Conservation (phyloP, 1,284 basidiomycete genomes). For the Mycosarcoma mackinlayi region DNA sequence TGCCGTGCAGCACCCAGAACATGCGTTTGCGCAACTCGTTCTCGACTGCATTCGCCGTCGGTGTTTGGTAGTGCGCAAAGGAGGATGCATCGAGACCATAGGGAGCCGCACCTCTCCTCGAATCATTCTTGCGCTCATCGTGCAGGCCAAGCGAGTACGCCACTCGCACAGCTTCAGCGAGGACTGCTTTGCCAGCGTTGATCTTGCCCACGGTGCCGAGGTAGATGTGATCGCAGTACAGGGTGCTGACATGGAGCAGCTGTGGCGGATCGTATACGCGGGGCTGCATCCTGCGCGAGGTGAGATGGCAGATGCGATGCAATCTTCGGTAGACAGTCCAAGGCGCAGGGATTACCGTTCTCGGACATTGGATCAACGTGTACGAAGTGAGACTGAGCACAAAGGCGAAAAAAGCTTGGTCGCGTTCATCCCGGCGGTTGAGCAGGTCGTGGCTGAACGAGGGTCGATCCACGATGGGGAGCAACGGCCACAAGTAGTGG, state of each 20-base stretch:
- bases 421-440: conserved; percentile 48
- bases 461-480: conserved; percentile 51
- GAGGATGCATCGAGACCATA: conserved; percentile 20
- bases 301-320: conserved; percentile 54
- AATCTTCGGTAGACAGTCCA: conserved; percentile 49
- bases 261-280: conserved; percentile 45
- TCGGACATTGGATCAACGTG: conserved; percentile 52
- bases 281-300: conserved; percentile 51
- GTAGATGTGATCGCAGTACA: conserved; percentile 61
- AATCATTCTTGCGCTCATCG: conserved; percentile 43
- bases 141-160: conserved; percentile 47
- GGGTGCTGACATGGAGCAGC: conserved; percentile 51
- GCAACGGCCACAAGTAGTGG: conserved; percentile 51
- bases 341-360: conserved; percentile 48
- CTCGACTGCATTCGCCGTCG: conserved; percentile 39
- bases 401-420: conserved; percentile 49
- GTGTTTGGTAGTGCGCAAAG: conserved; percentile 19
- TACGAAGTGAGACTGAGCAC: conserved; percentile 53
- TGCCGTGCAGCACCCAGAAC: conserved; percentile 52
- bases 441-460: conserved; percentile 52
- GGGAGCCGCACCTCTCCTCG: conserved; percentile 4
- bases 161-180: conserved; percentile 51
- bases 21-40: conserved; percentile 48
- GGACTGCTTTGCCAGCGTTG: conserved; percentile 54
- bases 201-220: conserved; percentile 43